phyloP scores from a whole-genome alignment of 1,139 yeast species.

The Ashbya aceris region DNA sequence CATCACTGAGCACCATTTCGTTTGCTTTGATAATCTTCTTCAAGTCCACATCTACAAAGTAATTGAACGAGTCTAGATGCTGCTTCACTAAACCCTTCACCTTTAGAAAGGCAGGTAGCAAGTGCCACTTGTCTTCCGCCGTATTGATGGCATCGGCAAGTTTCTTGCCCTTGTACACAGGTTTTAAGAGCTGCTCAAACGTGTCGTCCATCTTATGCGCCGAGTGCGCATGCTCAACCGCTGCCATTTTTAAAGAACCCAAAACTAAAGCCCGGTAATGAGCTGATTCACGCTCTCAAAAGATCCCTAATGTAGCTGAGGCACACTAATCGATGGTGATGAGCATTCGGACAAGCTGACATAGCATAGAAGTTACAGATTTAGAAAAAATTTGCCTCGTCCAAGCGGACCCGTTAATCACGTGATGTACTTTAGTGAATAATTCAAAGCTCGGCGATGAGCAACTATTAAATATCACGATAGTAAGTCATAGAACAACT shows the following conservation, averaged over 20 bases:
- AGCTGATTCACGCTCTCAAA: background rate
- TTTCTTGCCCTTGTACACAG: conserved; percentile 76
- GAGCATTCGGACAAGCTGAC: too few species aligned
- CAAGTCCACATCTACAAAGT: conserved; percentile 86
- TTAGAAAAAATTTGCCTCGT: too few species aligned
- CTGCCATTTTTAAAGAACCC: background rate
- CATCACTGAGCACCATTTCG: conserved; percentile 82
- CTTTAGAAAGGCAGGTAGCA: conserved; percentile 87
- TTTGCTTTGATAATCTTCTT: conserved; percentile 89
- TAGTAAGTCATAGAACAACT: too few species aligned
- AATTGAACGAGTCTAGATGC: conserved; percentile 93
- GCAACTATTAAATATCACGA: too few species aligned
- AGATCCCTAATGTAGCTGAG: background rate
- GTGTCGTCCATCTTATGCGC: conserved; percentile 36
- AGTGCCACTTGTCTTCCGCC: conserved; percentile 92
- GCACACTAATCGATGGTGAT: too few species aligned
- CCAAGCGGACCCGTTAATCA: too few species aligned
- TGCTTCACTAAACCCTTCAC: conserved; percentile 96
- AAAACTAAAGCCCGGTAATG: background rate
- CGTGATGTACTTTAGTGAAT: too few species aligned
- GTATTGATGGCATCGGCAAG: conserved; percentile 83
- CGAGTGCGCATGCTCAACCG: conserved; percentile 5
- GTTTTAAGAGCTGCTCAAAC: conserved; percentile 68
- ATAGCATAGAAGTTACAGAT: too few species aligned
- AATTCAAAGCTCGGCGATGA: too few species aligned